Conservation (phyloP, 2,329 filamentous ascomycete species). For the Neoascochyta sp. region DNA sequence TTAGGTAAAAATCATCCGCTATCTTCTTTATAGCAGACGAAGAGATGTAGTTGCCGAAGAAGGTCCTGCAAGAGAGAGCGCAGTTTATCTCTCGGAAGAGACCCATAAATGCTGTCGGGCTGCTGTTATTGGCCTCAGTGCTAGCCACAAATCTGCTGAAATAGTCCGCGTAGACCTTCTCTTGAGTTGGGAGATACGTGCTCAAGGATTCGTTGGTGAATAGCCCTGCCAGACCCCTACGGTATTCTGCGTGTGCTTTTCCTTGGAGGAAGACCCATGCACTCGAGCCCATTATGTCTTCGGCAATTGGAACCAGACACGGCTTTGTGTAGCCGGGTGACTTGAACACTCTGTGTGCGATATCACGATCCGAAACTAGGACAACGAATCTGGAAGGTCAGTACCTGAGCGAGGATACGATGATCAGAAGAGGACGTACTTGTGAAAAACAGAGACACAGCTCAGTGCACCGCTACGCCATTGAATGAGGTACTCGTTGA, state of each 20-base stretch:
- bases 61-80: slow-evolving; percentile 87
- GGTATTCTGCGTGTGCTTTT: slow-evolving; percentile 89
- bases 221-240: slow-evolving; percentile 87
- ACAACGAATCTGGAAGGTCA: slow-evolving; percentile 72
- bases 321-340: slow-evolving; percentile 86
- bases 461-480: slow-evolving; percentile 86
- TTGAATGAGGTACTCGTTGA: slow-evolving; percentile 82
- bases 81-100: slow-evolving; percentile 91
- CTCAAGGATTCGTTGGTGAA: slow-evolving; percentile 88
- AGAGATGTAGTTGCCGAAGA: slow-evolving; percentile 89
- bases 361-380: slow-evolving; percentile 87
- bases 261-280: slow-evolving; percentile 98
- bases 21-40: slow-evolving; percentile 88
- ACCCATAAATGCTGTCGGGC: slow-evolving; percentile 80
- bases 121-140: slow-evolving; percentile 61
- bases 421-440: slow-evolving; percentile 52
- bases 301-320: slow-evolving; percentile 89
- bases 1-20: slow-evolving; percentile 90
- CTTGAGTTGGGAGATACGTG: slow-evolving; percentile 81
- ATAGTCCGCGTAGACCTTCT: slow-evolving; percentile 83
- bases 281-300: slow-evolving; percentile 81
- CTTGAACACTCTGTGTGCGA: slow-evolving; percentile 94
- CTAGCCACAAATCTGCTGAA: slow-evolving; percentile 72
- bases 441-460: slow-evolving; percentile 98
- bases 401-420: neutral